Evolutionary conservation across 441 rosid genomes (phyloP).

Genomic region (Aleurites moluccanus): DNA sequence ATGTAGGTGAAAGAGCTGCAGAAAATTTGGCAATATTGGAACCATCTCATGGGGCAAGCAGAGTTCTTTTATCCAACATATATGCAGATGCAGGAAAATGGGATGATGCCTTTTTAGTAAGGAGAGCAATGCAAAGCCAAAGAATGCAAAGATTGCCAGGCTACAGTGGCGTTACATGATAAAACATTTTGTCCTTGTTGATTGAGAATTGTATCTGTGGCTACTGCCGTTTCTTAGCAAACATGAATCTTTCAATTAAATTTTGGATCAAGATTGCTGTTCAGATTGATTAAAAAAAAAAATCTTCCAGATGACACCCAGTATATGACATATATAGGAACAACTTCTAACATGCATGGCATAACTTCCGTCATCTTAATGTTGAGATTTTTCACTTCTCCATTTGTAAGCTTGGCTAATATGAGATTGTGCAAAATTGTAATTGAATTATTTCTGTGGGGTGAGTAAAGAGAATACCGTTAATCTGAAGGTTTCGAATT

Average conservation of each 20-base stretch:
- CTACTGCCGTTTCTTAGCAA: neutral
- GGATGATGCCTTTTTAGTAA: conserved; percentile 48
- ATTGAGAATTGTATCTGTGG: too few relatives aligned
- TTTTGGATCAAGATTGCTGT: neutral
- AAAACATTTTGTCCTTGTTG: too few relatives aligned
- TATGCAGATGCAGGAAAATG: conserved; percentile 73
- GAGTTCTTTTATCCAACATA: conserved; percentile 54
- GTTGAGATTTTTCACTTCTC: too few relatives aligned
- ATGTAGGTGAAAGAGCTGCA: conserved; percentile 56
- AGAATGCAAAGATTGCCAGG: conserved; percentile 63
- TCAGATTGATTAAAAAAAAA: neutral
- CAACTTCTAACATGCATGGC: neutral
- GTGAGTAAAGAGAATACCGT: neutral
- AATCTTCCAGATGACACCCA: neutral
- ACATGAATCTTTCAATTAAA: neutral
- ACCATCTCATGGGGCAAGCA: conserved; percentile 53
- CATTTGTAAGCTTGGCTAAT: too few relatives aligned
- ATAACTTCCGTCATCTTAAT: too few relatives aligned
- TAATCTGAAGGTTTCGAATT: too few relatives aligned
- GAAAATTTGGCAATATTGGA: conserved; percentile 48
- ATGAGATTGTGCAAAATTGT: neutral
- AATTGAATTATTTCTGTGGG: too few relatives aligned
- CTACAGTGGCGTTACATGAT: conserved; percentile 52
- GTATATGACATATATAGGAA: neutral
- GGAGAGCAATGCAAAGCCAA: conserved; percentile 39